Conservation (phyloP, 108 stramenopile species). For the Epithemia pelagica region DNA sequence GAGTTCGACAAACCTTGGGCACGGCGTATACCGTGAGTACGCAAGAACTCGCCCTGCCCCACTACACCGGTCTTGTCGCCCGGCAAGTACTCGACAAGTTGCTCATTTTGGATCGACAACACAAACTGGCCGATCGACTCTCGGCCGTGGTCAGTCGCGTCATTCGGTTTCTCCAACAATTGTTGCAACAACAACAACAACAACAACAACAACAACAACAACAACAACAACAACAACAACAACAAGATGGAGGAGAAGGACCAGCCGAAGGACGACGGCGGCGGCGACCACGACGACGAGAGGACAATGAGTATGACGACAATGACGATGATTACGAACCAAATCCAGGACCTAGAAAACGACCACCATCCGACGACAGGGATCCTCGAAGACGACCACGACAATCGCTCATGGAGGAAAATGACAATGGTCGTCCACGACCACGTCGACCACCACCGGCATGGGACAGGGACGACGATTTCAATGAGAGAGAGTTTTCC, state of each 20-base stretch:
- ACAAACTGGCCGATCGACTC: constrained; percentile 62
- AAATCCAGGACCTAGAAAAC: too few relatives aligned
- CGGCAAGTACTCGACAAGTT: constrained; percentile 68
- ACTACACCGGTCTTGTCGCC: constrained; percentile 50
- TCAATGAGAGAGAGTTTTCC: neutral
- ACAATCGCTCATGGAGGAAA: neutral
- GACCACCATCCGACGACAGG: too few relatives aligned
- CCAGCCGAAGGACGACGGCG: neutral
- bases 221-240: neutral
- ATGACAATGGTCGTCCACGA: neutral
- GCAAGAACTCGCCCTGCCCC: constrained; percentile 48
- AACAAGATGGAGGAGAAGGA: neutral
- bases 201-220: constrained; percentile 1
- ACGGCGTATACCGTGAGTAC: constrained; percentile 4
- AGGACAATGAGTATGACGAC: too few relatives aligned
- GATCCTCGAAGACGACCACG: neutral
- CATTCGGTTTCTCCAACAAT: neutral
- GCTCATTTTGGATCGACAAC: constrained; percentile 83
- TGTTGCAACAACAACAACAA: neutral
- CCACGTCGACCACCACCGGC: neutral
- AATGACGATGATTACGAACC: too few relatives aligned
- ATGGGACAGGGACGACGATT: neutral
- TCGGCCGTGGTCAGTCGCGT: neutral
- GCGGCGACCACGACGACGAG: neutral
- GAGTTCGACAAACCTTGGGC: constrained; percentile 18